Base-by-base conservation (phyloP, 768 basidiomycete species). In the Tylopilus balloui region DNA sequence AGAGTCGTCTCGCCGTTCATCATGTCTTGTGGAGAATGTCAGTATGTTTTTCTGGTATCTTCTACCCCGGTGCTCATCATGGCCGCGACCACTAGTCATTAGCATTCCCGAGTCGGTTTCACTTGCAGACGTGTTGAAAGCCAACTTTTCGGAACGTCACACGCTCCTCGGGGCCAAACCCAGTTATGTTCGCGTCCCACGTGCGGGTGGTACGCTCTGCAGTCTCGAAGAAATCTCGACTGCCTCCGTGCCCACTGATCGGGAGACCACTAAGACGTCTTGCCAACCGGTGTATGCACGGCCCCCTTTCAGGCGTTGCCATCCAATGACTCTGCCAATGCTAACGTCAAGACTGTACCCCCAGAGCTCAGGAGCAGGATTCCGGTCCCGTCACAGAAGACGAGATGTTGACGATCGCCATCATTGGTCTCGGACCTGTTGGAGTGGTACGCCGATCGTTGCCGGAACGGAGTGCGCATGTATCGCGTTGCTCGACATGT, bases 11-110 rank as follows among this genome's bases (percentile, higher is more conserved):
- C 86, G 1, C 86, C 89, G 3, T 91, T 90, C 66, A 87, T 87
- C 0, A 75, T 78, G n/a, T 86, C 80, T 42, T 92, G 89, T 55
- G 84, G 83, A n/a, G 87, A 90, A 61, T 92, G 89, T 76, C 79
- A 83, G 88, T 91, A 51, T 60, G 81, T 75, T 36, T 37, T 2
- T 35, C 32, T n/a, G n/a, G 4, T 24, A 14, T 11, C 5, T 28
- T 25, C 12, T 10, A 7, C 25, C 19, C 19, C 3, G 1, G 36
- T 21, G 13, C 23, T 8, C 17, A 6, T 45, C 14, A 28, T 47
- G 24, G 45, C 24, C 3, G 17, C 14, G 23, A 38, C 21, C 34
- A 24, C 15, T 45, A 91, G 88, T 42, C 78, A 80, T 41, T 90
- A 88, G 42, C 78, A 80, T 41, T 90, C 86, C 58, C 80, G 83